Percentiles rank a stretch among this genome's conserved stretches.
These are phyloP conservation scores for Fusarium agapanthi DNA, from an alignment of 2,329 filamentous ascomycete genomes.

Conservation along the genomic window DNA sequence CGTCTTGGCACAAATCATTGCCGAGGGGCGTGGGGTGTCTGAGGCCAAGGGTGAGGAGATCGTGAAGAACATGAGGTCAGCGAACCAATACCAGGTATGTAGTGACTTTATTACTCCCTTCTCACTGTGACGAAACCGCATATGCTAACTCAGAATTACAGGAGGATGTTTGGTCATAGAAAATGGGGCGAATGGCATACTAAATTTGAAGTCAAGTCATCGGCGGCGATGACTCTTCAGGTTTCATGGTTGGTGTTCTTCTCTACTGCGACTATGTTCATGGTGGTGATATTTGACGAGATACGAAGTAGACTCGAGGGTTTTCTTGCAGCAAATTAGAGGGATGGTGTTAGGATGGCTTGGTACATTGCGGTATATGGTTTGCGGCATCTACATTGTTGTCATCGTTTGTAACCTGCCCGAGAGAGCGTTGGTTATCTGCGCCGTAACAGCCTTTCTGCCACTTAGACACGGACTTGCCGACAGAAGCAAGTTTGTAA, in stretches of 20 bases:
- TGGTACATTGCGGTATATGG: conserved; percentile 24
- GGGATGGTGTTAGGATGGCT: conserved; percentile 27
- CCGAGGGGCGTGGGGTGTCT: conserved; percentile 81
- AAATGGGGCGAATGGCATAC: conserved; percentile 32
- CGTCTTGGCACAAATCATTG: conserved; percentile 85
- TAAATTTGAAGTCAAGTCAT: conserved; percentile 36
- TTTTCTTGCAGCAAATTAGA: conserved; percentile 31
- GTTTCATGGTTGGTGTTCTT: conserved; percentile 37
- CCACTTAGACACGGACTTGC: neutral
- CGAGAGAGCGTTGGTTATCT: conserved; percentile 7
- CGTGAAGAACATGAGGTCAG: conserved; percentile 94
- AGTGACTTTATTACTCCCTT: neutral
- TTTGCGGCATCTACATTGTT: conserved; percentile 28
- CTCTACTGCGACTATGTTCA: conserved; percentile 13
- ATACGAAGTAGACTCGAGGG: conserved; percentile 36
- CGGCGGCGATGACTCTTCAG: conserved; percentile 33
- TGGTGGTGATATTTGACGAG: conserved; percentile 34
- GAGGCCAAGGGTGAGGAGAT: conserved; percentile 93
- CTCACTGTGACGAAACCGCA: neutral
- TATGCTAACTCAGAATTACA: conserved; percentile 45
- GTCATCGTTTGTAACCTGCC: conserved; percentile 25
- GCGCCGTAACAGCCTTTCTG: neutral
- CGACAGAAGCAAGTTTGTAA: neutral
- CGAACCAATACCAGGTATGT: conserved; percentile 93
- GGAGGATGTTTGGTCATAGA: conserved; percentile 77